phyloP scores from a whole-genome alignment of 352 stramenopile species.

The Phytopythium helicoides region DNA sequence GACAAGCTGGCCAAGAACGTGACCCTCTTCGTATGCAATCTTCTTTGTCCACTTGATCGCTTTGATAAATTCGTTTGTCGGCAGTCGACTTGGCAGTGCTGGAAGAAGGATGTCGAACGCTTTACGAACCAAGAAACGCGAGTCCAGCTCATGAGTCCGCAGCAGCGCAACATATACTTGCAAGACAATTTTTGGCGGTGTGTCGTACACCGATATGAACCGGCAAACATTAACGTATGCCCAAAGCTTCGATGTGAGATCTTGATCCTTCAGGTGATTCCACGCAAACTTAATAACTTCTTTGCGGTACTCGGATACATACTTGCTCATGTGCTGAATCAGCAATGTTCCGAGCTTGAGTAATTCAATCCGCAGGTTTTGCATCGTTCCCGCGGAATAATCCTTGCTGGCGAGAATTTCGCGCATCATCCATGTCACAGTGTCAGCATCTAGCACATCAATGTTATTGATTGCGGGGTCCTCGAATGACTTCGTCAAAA shows the following conservation, averaged over 20 bases:
- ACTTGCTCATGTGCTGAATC: slow-evolving; percentile 94
- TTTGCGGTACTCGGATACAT: slow-evolving; percentile 92
- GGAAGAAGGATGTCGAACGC: slow-evolving; percentile 96
- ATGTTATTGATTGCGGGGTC: slow-evolving; percentile 72
- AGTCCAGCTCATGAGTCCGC: slow-evolving; percentile 93
- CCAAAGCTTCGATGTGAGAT: slow-evolving; percentile 95
- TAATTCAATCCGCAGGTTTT: slow-evolving; percentile 88
- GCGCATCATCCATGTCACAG: slow-evolving; percentile 86
- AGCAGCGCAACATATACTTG: slow-evolving; percentile 96
- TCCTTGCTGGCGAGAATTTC: slow-evolving; percentile 89
- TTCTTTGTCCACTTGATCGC: slow-evolving; percentile 98
- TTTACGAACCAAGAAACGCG: slow-evolving; percentile 91
- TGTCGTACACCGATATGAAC: slow-evolving; percentile 97
- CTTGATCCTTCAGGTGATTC: slow-evolving; percentile 95
- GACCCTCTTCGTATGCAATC: slow-evolving; percentile 97
- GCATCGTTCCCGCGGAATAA: slow-evolving; percentile 57
- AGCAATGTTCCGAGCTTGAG: slow-evolving; percentile 95
- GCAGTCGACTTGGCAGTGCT: slow-evolving; percentile 86
- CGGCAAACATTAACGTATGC: slow-evolving; percentile 97
- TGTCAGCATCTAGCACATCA: slow-evolving; percentile 85
- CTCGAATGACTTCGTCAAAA: slow-evolving; percentile 88
- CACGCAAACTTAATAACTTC: slow-evolving; percentile 99
- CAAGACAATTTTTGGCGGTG: slow-evolving; percentile 95
- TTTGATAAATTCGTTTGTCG: slow-evolving; percentile 93
- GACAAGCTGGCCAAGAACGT: slow-evolving; percentile 93